These are phyloP conservation scores for Aspergillus vadensis DNA, from an alignment of 2,329 filamentous ascomycete species.

Conservation along the genomic window DNA sequence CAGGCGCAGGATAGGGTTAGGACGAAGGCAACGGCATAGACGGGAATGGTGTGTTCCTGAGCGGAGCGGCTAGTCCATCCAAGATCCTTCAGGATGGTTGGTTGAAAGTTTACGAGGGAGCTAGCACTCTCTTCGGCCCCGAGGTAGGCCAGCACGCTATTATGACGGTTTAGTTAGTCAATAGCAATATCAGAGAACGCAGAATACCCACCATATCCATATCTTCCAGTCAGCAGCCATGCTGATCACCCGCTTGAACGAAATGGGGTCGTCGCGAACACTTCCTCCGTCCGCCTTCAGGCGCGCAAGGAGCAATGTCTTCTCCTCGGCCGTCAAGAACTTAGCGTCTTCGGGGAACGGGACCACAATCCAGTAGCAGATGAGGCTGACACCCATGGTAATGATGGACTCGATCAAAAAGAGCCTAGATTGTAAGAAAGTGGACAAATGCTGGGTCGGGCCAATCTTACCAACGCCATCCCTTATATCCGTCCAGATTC, in stretches of 20 bases:
- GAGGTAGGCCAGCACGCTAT: constrained; percentile 23
- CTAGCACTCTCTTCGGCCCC: constrained; percentile 21
- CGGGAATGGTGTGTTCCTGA: constrained; percentile 37
- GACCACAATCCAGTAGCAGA: constrained; percentile 19
- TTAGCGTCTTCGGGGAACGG: constrained; percentile 20
- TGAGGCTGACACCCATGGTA: constrained; percentile 15
- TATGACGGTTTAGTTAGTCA: neutral
- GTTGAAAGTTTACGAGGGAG: constrained; percentile 30
- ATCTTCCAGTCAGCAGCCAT: constrained; percentile 20
- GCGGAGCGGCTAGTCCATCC: constrained; percentile 34
- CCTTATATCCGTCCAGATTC: constrained; percentile 18
- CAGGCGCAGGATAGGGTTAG: constrained; percentile 25
- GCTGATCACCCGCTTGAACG: constrained; percentile 2
- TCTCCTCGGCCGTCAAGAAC: constrained; percentile 17
- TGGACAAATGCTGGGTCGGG: accelerated
- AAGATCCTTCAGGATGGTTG: constrained; percentile 36
- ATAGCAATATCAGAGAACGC: neutral
- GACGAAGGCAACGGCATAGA: constrained; percentile 33
- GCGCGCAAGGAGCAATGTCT: constrained; percentile 16
- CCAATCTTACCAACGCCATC: constrained; percentile 18
- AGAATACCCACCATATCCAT: constrained; percentile 24
- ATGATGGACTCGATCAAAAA: constrained; percentile 21
- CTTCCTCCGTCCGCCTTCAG: constrained; percentile 15
- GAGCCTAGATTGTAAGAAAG: constrained; percentile 8
- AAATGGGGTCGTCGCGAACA: constrained; percentile 9